These are phyloP conservation scores for Xerocomellus amylosporus DNA, from an alignment of 768 basidiomycete species.

Conservation along the genomic window DNA sequence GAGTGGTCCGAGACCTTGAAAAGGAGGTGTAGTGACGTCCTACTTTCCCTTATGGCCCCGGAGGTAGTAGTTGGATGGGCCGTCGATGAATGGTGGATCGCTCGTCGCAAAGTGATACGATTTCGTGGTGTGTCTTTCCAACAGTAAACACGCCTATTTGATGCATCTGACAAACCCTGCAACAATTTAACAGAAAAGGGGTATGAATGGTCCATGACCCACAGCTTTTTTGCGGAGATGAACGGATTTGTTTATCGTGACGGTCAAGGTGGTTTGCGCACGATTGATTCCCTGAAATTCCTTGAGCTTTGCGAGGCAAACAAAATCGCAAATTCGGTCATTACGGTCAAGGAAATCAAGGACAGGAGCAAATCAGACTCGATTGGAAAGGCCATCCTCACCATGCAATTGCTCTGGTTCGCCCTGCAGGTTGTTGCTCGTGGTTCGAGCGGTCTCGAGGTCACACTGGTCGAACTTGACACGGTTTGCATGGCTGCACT, in stretches of 20 bases:
- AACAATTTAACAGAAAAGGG: background rate
- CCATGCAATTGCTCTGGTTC: background rate
- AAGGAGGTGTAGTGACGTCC: no score
- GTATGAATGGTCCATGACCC: constrained; percentile 1
- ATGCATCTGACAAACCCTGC: background rate
- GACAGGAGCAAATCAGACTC: background rate
- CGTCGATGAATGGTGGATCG: background rate
- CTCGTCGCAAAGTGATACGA: background rate
- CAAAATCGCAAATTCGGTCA: background rate
- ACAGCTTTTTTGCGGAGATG: background rate
- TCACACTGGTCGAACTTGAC: constrained; percentile 5
- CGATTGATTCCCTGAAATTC: background rate
- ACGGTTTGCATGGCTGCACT: background rate
- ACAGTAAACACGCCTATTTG: background rate
- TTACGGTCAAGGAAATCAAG: background rate
- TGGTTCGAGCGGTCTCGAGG: background rate
- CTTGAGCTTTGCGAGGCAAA: background rate
- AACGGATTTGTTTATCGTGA: background rate
- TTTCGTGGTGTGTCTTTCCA: background rate
- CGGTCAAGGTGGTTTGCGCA: background rate
- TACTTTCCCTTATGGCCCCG: background rate
- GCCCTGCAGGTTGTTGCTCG: background rate
- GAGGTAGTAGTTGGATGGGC: background rate
- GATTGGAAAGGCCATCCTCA: background rate
- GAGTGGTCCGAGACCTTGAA: no score